Conservation (phyloP, 2,329 filamentous ascomycete species). For the Cytospora mali region DNA sequence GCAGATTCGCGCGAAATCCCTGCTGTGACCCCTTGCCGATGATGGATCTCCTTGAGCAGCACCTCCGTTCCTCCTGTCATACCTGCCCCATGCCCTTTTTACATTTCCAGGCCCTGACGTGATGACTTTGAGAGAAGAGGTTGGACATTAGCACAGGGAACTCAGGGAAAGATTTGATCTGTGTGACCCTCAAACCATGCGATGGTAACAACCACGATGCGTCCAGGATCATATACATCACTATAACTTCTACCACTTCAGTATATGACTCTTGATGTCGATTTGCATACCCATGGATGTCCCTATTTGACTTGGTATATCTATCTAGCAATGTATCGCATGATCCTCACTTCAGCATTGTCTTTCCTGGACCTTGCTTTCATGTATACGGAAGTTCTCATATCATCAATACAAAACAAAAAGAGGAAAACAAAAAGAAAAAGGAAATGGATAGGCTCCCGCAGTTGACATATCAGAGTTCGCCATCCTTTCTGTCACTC, state of each 20-base stretch:
- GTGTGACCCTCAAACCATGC: not conserved
- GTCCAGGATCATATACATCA: not conserved
- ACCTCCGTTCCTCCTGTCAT: slow-evolving; percentile 6
- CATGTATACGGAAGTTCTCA: not conserved
- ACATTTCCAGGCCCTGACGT: not conserved
- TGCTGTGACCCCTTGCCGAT: slow-evolving; percentile 24
- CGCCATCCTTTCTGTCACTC: not conserved
- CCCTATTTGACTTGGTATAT: no score
- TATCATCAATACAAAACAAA: not conserved
- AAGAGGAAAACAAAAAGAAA: not conserved
- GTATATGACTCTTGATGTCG: no score
- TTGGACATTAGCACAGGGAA: not conserved
- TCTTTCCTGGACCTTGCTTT: not conserved
- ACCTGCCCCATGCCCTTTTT: not conserved
- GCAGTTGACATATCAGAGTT: not conserved
- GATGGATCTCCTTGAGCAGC: not conserved
- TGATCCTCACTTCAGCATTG: not conserved
- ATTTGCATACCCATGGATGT: no score
- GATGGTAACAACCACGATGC: not conserved
- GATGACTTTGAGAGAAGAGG: not conserved
- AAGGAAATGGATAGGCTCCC: no score
- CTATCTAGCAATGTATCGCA: not conserved
- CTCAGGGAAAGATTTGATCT: not conserved
- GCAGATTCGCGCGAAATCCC: slow-evolving; percentile 28
- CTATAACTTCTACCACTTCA: not conserved